Evolutionary conservation across 2,329 filamentous ascomycete genomes (phyloP), one percentile per base, ranked within the genome.

Genomic region (Cercospora zeina): DNA sequence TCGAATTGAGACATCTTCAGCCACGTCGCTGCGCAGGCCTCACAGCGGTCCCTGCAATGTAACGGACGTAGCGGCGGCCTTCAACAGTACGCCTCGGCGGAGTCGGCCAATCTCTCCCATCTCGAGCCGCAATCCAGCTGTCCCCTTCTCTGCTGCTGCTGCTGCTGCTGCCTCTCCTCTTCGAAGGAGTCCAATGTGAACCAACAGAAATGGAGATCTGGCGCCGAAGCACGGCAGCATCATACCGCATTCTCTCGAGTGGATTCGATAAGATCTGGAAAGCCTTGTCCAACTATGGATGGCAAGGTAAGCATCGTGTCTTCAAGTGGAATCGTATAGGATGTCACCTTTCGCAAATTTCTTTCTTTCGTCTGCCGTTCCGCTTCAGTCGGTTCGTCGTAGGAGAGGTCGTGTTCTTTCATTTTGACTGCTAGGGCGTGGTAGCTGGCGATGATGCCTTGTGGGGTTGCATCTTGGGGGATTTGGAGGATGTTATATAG

Each of bases 61-160:
- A 45, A 21, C 16, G 16, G 6, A 27, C 6, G 4, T 45, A 21
- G 19, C 19, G 10, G 6, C 19, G 13, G n/a, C 19, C 33, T 37
- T 55, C 16, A 21, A 39, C 19, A 39, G 33, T 55, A 39, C 53
- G 62, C 13, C 14, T 27, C 10, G 62, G 36, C 55, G 62, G 59
- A 24, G 45, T 53, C 7, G 36, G 19, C 63, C 59, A 65, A n/a
- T 21, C 21, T 31, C 63, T 60, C n/a, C 63, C 45, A 42, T 62
- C 60, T 30, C 45, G 53, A 19, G 50, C 55, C 27, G 63, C 55
- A 11, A 59, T 58, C 63, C 63, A 65, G 39, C 33, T 54, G 37
- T 65, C 63, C 4, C 54, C 53, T 21, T 27, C 33, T 16, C 53
- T 37, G 34, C 13, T 31, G 53, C 24, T n/a, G n/a, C n/a, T n/a